These are phyloP conservation scores for Coniochaeta ligniaria DNA, from an alignment of 2,329 filamentous ascomycete genomes.

Conservation along the genomic window DNA sequence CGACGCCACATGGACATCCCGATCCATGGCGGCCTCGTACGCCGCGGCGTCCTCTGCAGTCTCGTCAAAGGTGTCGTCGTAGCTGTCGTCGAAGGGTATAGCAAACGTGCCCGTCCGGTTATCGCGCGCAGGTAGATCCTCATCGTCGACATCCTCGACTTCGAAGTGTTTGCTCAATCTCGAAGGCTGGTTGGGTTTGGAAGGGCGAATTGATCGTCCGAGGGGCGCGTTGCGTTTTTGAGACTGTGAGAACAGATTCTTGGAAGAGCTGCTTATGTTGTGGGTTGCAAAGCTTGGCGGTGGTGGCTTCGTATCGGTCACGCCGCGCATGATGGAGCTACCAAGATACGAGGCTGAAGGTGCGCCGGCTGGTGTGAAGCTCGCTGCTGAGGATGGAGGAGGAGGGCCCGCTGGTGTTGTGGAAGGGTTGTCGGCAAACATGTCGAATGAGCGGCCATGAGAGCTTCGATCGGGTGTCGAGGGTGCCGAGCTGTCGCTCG, in stretches of 20 bases:
- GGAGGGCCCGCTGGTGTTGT: constrained; percentile 47
- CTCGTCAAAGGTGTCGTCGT: constrained; percentile 35
- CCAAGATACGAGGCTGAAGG: constrained; percentile 47
- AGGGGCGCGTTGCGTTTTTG: constrained; percentile 34
- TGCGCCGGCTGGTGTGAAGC: constrained; percentile 49
- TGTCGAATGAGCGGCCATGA: constrained; percentile 18
- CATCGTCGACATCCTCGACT: constrained; percentile 25
- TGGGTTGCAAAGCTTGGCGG: constrained; percentile 23
- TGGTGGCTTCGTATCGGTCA: constrained; percentile 10
- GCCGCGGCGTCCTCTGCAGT: constrained; percentile 28
- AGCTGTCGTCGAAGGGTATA: constrained; percentile 26
- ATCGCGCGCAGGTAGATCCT: constrained; percentile 17
- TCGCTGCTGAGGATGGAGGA: constrained; percentile 39
- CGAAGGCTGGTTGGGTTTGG: constrained; percentile 32
- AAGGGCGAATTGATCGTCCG: constrained; percentile 36
- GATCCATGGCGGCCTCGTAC: constrained; percentile 18
- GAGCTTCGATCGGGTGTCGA: constrained; percentile 40
- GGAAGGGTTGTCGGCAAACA: constrained; percentile 36
- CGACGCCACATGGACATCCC: constrained; percentile 12
- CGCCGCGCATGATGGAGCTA: constrained; percentile 42
- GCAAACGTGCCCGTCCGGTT: constrained; percentile 21
- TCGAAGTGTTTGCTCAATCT: constrained; percentile 39
- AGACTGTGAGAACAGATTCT: constrained; percentile 31
- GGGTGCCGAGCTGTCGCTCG: constrained; percentile 32
- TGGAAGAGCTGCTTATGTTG: constrained; percentile 18